phyloP scores from a whole-genome alignment of 345 rosid genomes.

The Sonneratia caseolaris region DNA sequence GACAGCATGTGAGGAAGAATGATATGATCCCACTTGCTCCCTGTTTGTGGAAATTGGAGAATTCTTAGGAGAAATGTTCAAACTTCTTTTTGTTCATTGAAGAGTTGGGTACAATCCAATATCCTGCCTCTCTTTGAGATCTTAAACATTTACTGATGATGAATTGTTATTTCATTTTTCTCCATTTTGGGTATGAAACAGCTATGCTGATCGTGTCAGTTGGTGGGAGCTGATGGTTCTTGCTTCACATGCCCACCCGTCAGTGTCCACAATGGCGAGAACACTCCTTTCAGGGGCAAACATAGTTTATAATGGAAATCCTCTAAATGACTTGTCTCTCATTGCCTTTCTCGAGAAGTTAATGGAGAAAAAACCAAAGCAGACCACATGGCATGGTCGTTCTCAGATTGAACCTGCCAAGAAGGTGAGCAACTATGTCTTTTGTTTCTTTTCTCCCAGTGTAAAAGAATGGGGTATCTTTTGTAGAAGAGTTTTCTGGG shows the following conservation, averaged over 20 bases:
- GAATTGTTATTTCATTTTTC: neutral
- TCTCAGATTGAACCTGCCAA: slow-evolving; percentile 95
- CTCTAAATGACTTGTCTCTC: slow-evolving; percentile 63
- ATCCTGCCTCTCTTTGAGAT: neutral
- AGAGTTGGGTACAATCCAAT: neutral
- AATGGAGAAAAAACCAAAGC: slow-evolving; percentile 95
- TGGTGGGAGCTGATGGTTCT: slow-evolving; percentile 96
- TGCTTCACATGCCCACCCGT: slow-evolving; percentile 83
- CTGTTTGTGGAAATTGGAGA: neutral
- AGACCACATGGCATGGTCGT: slow-evolving; percentile 85
- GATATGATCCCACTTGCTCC: neutral
- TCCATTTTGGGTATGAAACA: slow-evolving; percentile 19
- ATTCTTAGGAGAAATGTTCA: neutral
- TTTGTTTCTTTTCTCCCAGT: neutral
- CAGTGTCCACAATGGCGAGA: slow-evolving; percentile 95
- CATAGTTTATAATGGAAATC: slow-evolving; percentile 89
- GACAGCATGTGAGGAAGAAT: neutral
- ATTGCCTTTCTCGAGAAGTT: slow-evolving; percentile 86
- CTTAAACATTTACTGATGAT: neutral
- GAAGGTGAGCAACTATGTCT: slow-evolving; percentile 38
- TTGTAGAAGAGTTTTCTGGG: neutral
- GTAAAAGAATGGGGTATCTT: neutral
- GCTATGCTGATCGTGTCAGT: slow-evolving; percentile 73
- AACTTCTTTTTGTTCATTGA: neutral
- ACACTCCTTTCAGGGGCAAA: slow-evolving; percentile 82